phyloP scores from a whole-genome alignment of 2,329 filamentous ascomycete genomes.

The Anthostomella pinea region DNA sequence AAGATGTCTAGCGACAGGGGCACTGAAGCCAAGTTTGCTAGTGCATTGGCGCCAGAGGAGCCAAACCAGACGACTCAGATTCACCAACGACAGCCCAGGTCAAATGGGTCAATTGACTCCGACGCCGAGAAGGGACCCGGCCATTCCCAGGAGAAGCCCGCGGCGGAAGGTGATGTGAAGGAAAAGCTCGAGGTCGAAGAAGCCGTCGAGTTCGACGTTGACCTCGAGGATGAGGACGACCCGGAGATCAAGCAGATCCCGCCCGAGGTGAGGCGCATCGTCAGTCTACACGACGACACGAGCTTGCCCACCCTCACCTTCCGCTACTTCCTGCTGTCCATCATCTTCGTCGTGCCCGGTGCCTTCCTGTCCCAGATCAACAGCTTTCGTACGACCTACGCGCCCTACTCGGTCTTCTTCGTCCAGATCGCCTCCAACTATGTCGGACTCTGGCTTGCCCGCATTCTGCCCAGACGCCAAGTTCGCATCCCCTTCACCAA shows the following conservation, averaged over 20 bases:
- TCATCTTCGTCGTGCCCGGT: constrained; percentile 55
- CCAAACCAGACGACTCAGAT: constrained; percentile 4
- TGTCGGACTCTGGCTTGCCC: constrained; percentile 50
- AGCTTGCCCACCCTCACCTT: constrained; percentile 56
- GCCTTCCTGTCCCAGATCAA: constrained; percentile 57
- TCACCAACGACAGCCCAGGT: constrained; percentile 8
- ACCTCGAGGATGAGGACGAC: constrained; percentile 41
- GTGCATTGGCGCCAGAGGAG: constrained; percentile 10
- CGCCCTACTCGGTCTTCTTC: constrained; percentile 60
- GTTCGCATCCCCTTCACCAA: constrained; percentile 45
- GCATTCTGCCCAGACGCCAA: constrained; percentile 45
- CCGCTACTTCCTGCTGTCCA: constrained; percentile 54
- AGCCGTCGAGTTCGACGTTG: constrained; percentile 23
- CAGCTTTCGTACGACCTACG: constrained; percentile 54
- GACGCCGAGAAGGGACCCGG: constrained; percentile 1
- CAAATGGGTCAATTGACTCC: constrained; percentile 1
- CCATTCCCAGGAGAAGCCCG: not conserved
- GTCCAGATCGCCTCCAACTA: constrained; percentile 59
- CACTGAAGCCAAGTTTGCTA: constrained; percentile 17
- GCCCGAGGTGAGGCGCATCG: constrained; percentile 52
- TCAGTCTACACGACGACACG: constrained; percentile 56
- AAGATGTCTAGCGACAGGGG: not conserved
- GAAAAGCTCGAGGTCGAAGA: constrained; percentile 23
- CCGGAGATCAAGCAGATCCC: constrained; percentile 52
- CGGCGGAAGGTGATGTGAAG: constrained; percentile 1